A percentile compares a stretch with the other conserved stretches of the same genome.
These are phyloP conservation scores for Laburnicola sp. DNA, from an alignment of 2,329 filamentous ascomycete species.

Conservation along the genomic window DNA sequence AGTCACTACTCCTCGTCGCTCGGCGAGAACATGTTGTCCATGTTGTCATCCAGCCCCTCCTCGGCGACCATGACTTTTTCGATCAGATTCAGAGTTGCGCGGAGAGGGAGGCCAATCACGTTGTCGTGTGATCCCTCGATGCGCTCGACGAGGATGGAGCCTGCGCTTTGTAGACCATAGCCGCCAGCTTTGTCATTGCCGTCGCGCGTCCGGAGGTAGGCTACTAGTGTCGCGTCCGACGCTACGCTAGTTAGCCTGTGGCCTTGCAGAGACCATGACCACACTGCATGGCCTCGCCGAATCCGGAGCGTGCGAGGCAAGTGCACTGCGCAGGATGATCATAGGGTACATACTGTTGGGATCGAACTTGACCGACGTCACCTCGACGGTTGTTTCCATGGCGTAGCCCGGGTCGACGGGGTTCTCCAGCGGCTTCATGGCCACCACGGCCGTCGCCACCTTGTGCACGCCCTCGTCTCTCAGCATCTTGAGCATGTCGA, in stretches of 20 bases:
- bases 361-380: conserved; percentile 89
- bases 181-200: conserved; percentile 95
- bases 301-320: too few species aligned
- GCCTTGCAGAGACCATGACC: neutral
- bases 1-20: neutral
- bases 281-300: too few species aligned
- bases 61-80: conserved; percentile 84
- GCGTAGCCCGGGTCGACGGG: conserved; percentile 83
- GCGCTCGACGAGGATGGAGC: conserved; percentile 81
- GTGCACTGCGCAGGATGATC: too few species aligned
- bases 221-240: conserved; percentile 80
- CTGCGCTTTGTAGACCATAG: conserved; percentile 90
- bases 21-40: conserved; percentile 18
- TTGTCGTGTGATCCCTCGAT: conserved; percentile 93
- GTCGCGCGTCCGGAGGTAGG: conserved; percentile 81
- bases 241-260: conserved; percentile 41
- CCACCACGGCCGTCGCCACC: conserved; percentile 82
- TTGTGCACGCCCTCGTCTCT: conserved; percentile 77
- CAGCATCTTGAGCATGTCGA: conserved; percentile 79
- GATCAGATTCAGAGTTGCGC: conserved; percentile 75
- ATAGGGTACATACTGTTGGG: conserved; percentile 47
- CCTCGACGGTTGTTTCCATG: conserved; percentile 79
- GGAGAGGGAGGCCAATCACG: conserved; percentile 85
- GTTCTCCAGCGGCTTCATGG: conserved; percentile 80
- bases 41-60: conserved; percentile 44